Conservation (phyloP, 2,329 filamentous ascomycete genomes). For the Hirsutella minnesotensis region DNA sequence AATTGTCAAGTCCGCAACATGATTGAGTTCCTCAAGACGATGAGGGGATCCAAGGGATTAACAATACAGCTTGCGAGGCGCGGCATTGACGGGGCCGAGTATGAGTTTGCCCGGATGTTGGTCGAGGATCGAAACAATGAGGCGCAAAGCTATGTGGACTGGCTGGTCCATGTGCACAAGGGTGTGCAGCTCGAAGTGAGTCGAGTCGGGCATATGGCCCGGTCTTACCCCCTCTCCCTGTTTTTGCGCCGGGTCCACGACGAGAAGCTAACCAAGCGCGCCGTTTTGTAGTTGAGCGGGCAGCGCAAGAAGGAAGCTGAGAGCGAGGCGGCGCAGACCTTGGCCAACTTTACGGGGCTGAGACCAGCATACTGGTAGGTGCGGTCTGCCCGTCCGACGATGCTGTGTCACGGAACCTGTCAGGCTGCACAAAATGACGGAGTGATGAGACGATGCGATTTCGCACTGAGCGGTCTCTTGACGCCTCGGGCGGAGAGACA, state of each 20-base stretch:
- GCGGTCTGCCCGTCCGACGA: neutral
- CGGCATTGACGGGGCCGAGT: conserved; percentile 88
- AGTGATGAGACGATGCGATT: neutral
- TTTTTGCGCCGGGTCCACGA: neutral
- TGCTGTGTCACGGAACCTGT: conserved; percentile 1
- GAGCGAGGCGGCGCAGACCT: conserved; percentile 28
- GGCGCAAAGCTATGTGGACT: conserved; percentile 96
- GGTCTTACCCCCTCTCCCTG: neutral
- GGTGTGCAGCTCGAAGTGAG: conserved; percentile 80
- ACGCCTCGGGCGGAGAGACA: neutral
- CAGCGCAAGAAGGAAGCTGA: conserved; percentile 60
- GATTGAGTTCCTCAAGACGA: conserved; percentile 68
- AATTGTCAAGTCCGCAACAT: conserved; percentile 94
- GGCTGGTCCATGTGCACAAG: conserved; percentile 91
- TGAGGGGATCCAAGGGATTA: conserved; percentile 76
- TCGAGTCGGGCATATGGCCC: conserved; percentile 4
- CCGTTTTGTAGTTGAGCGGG: conserved; percentile 43
- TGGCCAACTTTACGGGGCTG: conserved; percentile 46
- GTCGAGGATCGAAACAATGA: conserved; percentile 96
- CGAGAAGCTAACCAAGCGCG: conserved; percentile 7
- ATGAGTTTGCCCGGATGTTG: conserved; percentile 83
- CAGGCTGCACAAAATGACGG: neutral
- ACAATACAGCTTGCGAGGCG: conserved; percentile 86
- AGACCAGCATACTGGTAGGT: conserved; percentile 45
- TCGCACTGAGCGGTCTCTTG: neutral